Percentiles rank a stretch among this genome's conserved stretches.
Conservation (phyloP, 768 basidiomycete species). For the Rubroboletus pulcherrimus region DNA sequence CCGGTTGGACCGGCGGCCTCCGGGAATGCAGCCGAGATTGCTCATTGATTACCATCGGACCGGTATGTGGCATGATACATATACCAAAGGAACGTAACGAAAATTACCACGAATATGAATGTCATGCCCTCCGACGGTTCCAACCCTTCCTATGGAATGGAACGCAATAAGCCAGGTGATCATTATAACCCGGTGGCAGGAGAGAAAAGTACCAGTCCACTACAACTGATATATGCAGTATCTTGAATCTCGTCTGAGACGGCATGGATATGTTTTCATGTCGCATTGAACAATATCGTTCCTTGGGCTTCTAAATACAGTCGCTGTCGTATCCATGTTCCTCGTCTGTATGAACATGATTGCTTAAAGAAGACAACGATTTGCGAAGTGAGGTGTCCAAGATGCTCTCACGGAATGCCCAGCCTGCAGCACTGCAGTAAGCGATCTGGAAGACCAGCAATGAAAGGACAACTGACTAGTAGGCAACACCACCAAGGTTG, state of each 20-base stretch:
- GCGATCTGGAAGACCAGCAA: neutral
- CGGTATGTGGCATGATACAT: neutral
- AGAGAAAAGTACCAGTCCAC: neutral
- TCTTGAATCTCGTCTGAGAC: neutral
- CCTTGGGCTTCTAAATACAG: neutral
- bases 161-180: neutral
- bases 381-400: too few relatives aligned
- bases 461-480: neutral
- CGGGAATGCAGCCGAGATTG: slow-evolving; percentile 1
- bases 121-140: neutral
- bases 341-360: neutral
- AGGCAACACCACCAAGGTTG: neutral
- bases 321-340: neutral
- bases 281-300: too few relatives aligned
- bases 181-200: neutral
- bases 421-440: neutral
- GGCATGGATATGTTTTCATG: neutral
- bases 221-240: too few relatives aligned
- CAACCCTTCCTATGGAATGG: too few relatives aligned
- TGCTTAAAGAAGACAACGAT: neutral
- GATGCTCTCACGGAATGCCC: neutral
- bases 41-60: neutral
- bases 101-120: neutral
- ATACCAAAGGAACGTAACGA: neutral
- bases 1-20: neutral